These are phyloP conservation scores for Alternaria alternata DNA, from an alignment of 2,329 filamentous ascomycete species.

Conservation along the genomic window DNA sequence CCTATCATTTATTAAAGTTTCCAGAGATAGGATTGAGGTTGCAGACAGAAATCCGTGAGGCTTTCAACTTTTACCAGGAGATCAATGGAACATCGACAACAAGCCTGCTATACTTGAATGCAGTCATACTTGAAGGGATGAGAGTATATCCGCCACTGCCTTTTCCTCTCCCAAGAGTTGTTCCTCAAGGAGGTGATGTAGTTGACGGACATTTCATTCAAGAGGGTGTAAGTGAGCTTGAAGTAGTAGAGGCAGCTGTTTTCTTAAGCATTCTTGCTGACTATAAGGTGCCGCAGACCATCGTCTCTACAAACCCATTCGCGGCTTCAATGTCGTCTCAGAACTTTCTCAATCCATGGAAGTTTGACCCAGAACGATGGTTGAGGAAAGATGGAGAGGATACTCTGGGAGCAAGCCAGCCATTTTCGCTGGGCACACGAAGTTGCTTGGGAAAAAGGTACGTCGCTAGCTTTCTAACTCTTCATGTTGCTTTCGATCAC, in stretches of 20 bases:
- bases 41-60: constrained; percentile 6
- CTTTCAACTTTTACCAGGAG: constrained; percentile 6
- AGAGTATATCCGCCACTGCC: constrained; percentile 41
- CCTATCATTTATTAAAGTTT: constrained; percentile 16
- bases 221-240: constrained; percentile 11
- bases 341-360: constrained; percentile 29
- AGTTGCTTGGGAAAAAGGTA: constrained; percentile 45
- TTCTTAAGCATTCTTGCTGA: not conserved
- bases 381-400: constrained; percentile 34
- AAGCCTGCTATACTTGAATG: constrained; percentile 33
- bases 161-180: constrained; percentile 45
- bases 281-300: constrained; percentile 13
- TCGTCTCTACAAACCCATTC: constrained; percentile 26
- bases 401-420: constrained; percentile 27
- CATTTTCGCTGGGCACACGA: constrained; percentile 47
- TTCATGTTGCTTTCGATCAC: not conserved
- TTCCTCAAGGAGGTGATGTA: constrained; percentile 8
- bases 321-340: constrained; percentile 26
- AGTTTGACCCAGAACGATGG: constrained; percentile 50
- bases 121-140: constrained; percentile 36
- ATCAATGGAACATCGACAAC: constrained; percentile 8
- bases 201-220: constrained; percentile 31
- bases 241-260: not conserved
- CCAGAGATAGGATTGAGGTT: constrained; percentile 6
- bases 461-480: not conserved